Conservation (phyloP, 1,284 basidiomycete genomes). For the Sporisorium exsertum region DNA sequence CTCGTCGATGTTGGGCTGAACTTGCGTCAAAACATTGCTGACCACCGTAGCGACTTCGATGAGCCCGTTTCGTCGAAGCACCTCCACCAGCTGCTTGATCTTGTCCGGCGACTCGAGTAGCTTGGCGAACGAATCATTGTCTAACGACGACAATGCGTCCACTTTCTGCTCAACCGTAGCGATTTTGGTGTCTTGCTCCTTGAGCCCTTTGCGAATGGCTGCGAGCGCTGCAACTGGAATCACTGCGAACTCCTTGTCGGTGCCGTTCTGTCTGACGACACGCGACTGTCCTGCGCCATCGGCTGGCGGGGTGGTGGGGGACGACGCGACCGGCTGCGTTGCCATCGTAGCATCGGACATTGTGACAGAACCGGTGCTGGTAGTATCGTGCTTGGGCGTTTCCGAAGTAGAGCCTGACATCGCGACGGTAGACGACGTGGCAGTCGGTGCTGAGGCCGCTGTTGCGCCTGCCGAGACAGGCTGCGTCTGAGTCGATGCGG, state of each 20-base stretch:
- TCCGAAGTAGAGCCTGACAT: neutral
- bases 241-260: neutral
- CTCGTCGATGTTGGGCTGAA: neutral
- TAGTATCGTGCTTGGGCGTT: neutral
- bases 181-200: constrained; percentile 8
- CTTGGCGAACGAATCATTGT: neutral
- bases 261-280: neutral
- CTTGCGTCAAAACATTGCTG: neutral
- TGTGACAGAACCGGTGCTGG: neutral
- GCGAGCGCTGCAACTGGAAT: constrained; percentile 3
- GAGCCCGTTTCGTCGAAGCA: constrained; percentile 13
- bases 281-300: neutral
- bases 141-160: neutral
- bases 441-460: neutral
- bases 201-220: constrained; percentile 5
- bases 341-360: neutral
- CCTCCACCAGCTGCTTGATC: constrained; percentile 14
- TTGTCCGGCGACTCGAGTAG: constrained; percentile 20
- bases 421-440: neutral
- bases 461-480: neutral
- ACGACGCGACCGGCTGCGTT: neutral
- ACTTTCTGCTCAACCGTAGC: constrained; percentile 2
- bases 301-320: neutral
- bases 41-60: neutral
- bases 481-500: neutral